Evolutionary conservation across 805 yeast genomes (phyloP), one percentile per base, ranked within the genome.

Genomic region (Metschnikowia cerradonensis): DNA sequence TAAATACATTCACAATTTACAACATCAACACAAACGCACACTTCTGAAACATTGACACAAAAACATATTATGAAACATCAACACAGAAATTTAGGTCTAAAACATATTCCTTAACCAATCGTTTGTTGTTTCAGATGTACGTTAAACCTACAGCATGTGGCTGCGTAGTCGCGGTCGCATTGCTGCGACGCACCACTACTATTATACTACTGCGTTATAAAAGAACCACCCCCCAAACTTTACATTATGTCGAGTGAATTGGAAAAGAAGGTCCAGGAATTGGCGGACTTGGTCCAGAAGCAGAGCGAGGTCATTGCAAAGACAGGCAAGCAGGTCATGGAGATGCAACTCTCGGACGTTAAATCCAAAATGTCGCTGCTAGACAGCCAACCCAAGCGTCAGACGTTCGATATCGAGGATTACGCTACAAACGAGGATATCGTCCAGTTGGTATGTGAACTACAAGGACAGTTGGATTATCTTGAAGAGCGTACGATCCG

Each of bases 381-480:
- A 48, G 56, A 55, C 40, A 30, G 40, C n/a, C 22, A 41, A 42
- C 53, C 67, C 41, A 41, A 52, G 26, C 51, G 48, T 17, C 47
- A 48, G 14, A 61, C 58, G 48, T 55, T 62, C 47, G 85, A 81
- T 52, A 63, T 81, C 1, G 64, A 77, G 3, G 89, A 85, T 55
- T 84, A 77, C 56, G 88, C 84, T 35, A 82, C 92, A 3, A 86
- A 88, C 57, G 95, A 88, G 51, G 98, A 92, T 62, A 70, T 91
- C 11, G 87, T 87, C 3, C 92, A 89, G 63, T 73, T 91, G 42
- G 97, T 90, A 13, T 89, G 88, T 10, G 98, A 91, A 66, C 71
- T 91, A 50, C 97, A 91, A 67, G 88, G 88, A 7, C 97, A 91
- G 68, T 75, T 91, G 61, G 91, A 88, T 48, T 72, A 78, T 22